These are phyloP conservation scores for Asparagopsis taxiformis DNA, from an alignment of 31 red algal species.

Conservation along the genomic window DNA sequence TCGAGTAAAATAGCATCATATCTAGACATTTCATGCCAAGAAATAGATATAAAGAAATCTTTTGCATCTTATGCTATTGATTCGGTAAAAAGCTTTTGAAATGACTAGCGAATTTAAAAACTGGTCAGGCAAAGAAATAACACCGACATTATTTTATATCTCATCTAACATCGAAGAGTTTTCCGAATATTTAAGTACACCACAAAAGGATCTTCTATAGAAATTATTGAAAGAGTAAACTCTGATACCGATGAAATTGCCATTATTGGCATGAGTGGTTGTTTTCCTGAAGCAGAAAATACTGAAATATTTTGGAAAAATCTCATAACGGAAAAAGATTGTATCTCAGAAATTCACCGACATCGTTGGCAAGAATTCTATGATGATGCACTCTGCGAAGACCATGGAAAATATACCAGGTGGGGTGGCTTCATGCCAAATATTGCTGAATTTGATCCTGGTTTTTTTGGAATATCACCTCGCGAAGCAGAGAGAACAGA, in stretches of 20 bases:
- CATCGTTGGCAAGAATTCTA: neutral
- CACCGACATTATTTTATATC: too few species aligned
- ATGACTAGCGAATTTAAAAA: too few species aligned
- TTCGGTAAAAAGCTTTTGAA: too few species aligned
- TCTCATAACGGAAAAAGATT: slow-evolving; percentile 13
- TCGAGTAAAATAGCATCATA: too few species aligned
- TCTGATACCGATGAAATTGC: slow-evolving; percentile 2
- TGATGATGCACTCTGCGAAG: neutral
- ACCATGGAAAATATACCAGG: neutral
- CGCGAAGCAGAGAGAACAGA: slow-evolving; percentile 13
- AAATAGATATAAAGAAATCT: too few species aligned
- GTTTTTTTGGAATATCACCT: slow-evolving; percentile 19
- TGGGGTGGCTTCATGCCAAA: slow-evolving; percentile 10
- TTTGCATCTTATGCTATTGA: too few species aligned
- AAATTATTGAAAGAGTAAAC: too few species aligned
- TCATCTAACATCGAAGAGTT: too few species aligned
- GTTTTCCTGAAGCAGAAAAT: slow-evolving; percentile 16
- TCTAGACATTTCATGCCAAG: too few species aligned
- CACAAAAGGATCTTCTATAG: too few species aligned
- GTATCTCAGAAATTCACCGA: neutral
- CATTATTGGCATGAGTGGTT: slow-evolving; percentile 21
- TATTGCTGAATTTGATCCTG: slow-evolving; percentile 23
- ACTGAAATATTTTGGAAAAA: slow-evolving; percentile 17
- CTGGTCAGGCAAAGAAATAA: too few species aligned
- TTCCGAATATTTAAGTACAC: too few species aligned